Evolutionary conservation across 2,329 filamentous ascomycete species (phyloP).

Genomic region (Penicillium sclerotiorum): DNA sequence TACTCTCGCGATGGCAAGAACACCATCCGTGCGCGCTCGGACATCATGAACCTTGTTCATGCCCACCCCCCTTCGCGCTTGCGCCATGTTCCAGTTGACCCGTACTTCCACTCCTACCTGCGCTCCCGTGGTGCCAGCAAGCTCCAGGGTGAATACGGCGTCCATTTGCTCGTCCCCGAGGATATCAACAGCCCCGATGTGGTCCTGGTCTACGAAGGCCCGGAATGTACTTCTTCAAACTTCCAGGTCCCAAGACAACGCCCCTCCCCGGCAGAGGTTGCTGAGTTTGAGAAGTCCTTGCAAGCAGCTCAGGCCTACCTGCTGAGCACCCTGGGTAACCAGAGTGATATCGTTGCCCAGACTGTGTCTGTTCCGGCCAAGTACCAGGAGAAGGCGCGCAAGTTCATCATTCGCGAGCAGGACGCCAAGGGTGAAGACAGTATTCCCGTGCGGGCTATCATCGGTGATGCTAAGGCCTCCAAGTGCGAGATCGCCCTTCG

Average conservation of each 20-base stretch:
- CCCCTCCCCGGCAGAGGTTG: conserved; percentile 57
- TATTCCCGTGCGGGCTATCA: conserved; percentile 60
- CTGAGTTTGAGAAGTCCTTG: conserved; percentile 60
- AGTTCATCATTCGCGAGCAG: conserved; percentile 62
- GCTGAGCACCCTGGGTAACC: conserved; percentile 54
- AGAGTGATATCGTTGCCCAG: conserved; percentile 58
- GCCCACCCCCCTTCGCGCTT: conserved; percentile 52
- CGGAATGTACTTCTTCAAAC: conserved; percentile 44
- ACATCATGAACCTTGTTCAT: conserved; percentile 53
- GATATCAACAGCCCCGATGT: conserved; percentile 47
- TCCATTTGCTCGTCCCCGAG: conserved; percentile 53
- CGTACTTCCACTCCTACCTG: conserved; percentile 53
- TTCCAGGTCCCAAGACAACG: conserved; percentile 60
- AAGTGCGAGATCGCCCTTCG: conserved; percentile 67
- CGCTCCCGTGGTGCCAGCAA: conserved; percentile 42
- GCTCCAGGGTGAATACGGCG: conserved; percentile 48
- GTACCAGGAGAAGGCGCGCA: conserved; percentile 66
- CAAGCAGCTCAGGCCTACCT: conserved; percentile 62
- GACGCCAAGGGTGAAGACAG: conserved; percentile 50
- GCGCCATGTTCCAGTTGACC: conserved; percentile 49
- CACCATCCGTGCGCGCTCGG: conserved; percentile 52
- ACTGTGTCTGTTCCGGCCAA: conserved; percentile 59
- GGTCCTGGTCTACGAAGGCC: conserved; percentile 55
- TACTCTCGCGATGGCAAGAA: conserved; percentile 87
- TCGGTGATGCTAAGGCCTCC: conserved; percentile 43